A percentile compares a stretch with the other conserved stretches of the same genome.
phyloP scores from a whole-genome alignment of 768 basidiomycete species.

The Rhizopogon rudus region DNA sequence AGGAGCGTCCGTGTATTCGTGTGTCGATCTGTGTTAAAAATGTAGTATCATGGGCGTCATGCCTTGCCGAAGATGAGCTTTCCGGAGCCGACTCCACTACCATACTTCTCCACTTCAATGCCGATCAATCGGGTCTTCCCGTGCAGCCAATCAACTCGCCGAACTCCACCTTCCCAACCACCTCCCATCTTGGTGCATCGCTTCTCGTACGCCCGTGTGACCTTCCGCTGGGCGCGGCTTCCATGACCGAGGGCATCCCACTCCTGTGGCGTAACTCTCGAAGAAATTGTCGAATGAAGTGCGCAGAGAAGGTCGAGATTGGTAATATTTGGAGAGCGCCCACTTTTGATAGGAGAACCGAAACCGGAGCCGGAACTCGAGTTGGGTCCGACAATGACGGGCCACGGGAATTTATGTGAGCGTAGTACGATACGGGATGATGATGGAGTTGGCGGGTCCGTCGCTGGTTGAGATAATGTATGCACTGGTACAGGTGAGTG shows the following conservation, averaged over 20 bases:
- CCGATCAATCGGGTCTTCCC: constrained; percentile 56
- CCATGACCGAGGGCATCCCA: constrained; percentile 58
- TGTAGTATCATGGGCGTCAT: constrained; percentile 14
- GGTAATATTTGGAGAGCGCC: constrained; percentile 36
- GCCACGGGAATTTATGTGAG: constrained; percentile 59
- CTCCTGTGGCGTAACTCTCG: constrained; percentile 56
- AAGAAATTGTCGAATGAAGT: constrained; percentile 49
- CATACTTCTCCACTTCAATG: constrained; percentile 50
- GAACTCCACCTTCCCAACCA: constrained; percentile 66
- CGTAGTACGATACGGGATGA: constrained; percentile 45
- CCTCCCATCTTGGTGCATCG: constrained; percentile 59
- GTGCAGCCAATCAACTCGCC: constrained; percentile 62
- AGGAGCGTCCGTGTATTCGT: background rate
- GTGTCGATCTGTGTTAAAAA: background rate
- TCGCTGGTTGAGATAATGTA: constrained; percentile 59
- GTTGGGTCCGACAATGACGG: constrained; percentile 41
- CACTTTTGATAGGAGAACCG: constrained; percentile 12
- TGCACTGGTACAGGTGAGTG: constrained; percentile 48
- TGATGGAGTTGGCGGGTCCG: constrained; percentile 50
- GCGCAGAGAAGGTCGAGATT: constrained; percentile 62
- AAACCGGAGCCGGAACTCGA: constrained; percentile 23
- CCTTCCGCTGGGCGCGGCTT: constrained; percentile 52
- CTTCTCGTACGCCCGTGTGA: constrained; percentile 57
- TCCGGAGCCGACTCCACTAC: constrained; percentile 33
- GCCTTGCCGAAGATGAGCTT: constrained; percentile 45